phyloP scores from a whole-genome alignment of 2,329 filamentous ascomycete species.

The Talaromyces atroroseus region DNA sequence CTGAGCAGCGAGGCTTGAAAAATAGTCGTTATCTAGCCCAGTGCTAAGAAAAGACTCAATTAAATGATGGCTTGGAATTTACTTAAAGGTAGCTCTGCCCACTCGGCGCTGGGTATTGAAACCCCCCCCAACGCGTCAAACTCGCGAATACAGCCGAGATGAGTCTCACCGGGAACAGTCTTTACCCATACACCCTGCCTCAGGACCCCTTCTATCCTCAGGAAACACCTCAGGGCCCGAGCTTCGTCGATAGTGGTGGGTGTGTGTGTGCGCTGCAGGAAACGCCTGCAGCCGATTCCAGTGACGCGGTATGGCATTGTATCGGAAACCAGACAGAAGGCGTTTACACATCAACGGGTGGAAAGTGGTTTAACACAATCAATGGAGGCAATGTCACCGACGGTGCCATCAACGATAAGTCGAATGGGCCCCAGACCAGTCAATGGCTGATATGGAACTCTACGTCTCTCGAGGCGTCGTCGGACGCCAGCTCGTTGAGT shows the following conservation, averaged over 20 bases:
- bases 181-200: neutral
- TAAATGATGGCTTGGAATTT: neutral
- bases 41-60: neutral
- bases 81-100: neutral
- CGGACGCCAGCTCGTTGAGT: neutral
- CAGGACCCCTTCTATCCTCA: conserved; percentile 8
- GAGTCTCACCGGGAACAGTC: neutral
- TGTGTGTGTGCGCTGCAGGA: conserved; percentile 7
- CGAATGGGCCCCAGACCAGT: neutral
- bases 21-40: neutral
- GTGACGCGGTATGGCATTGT: conserved; percentile 6
- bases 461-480: neutral
- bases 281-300: neutral
- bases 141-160: neutral
- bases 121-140: neutral
- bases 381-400: neutral
- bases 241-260: conserved; percentile 3
- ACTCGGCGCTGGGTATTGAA: neutral
- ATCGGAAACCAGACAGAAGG: conserved; percentile 8
- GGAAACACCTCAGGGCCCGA: conserved; percentile 3
- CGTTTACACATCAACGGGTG: neutral
- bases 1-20: neutral
- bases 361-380: conserved; percentile 5
- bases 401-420: neutral
- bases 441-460: neutral